Conservation (phyloP, 176 grass and related monocot genomes). For the Aegilops sharonensis region DNA sequence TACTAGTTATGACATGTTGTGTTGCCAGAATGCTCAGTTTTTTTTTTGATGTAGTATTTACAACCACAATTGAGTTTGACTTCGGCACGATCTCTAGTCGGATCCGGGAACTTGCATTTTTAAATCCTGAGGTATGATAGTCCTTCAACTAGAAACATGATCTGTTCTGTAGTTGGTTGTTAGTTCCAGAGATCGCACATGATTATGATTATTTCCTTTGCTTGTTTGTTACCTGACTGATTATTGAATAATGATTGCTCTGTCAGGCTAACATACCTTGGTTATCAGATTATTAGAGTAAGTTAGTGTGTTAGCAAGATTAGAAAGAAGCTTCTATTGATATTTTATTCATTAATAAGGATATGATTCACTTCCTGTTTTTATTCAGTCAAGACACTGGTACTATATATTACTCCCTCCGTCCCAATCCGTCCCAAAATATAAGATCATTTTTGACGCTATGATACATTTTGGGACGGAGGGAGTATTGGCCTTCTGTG, state of each 20-base stretch:
- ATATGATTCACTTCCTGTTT: not conserved
- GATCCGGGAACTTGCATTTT: constrained; percentile 93
- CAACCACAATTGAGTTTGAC: constrained; percentile 74
- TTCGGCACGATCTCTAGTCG: constrained; percentile 88
- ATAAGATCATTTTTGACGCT: too few species aligned
- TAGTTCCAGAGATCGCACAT: not conserved
- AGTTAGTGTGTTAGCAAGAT: not conserved
- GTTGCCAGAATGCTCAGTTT: not conserved
- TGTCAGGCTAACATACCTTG: constrained; percentile 3
- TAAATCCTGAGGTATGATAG: constrained; percentile 82
- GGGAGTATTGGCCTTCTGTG: not conserved
- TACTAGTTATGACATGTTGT: constrained; percentile 27
- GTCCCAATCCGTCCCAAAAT: too few species aligned
- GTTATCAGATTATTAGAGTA: constrained; percentile 10
- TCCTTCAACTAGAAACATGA: not conserved
- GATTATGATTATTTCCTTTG: constrained; percentile 6
- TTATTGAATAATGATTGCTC: constrained; percentile 3
- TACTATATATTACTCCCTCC: not conserved
- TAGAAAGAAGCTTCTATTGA: not conserved
- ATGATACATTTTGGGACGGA: too few species aligned
- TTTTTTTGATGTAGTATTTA: constrained; percentile 74
- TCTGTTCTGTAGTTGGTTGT: not conserved
- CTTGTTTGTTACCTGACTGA: constrained; percentile 17
- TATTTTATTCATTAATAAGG: not conserved
- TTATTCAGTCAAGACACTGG: not conserved